A percentile compares a stretch with the other conserved stretches of the same genome.
Evolutionary conservation across 441 rosid species (phyloP).

Genomic region (Populus tomentosa): DNA sequence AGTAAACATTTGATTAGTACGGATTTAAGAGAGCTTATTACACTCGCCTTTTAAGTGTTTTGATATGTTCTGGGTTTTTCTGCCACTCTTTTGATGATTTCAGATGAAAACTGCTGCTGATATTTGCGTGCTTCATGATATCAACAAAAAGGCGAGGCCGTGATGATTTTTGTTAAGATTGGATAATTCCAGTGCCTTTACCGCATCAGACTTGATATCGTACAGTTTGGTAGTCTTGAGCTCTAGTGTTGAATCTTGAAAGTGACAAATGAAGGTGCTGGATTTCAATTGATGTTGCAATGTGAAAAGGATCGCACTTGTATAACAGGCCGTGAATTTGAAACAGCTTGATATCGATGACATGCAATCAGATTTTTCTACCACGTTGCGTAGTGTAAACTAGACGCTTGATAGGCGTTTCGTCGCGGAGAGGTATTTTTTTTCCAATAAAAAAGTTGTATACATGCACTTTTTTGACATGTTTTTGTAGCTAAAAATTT

Average conservation of each 20-base stretch:
- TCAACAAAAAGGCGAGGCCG: slow-evolving; percentile 54
- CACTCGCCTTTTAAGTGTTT: not conserved
- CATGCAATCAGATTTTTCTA: not conserved
- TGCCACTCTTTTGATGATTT: slow-evolving; percentile 15
- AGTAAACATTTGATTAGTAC: not conserved
- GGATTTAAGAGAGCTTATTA: not conserved
- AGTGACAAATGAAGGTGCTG: not conserved
- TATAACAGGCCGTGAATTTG: not conserved
- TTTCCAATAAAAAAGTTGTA: too few species aligned
- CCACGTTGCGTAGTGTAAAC: slow-evolving; percentile 1
- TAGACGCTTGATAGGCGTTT: not conserved
- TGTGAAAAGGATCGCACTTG: not conserved
- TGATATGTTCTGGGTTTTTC: not conserved
- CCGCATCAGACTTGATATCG: slow-evolving; percentile 2
- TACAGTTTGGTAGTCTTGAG: not conserved
- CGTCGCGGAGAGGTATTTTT: too few species aligned
- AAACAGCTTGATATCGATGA: not conserved
- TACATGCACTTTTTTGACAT: too few species aligned
- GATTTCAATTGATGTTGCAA: not conserved
- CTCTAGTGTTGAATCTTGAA: not conserved
- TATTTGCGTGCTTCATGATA: slow-evolving; percentile 69
- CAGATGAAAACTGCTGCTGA: slow-evolving; percentile 98
- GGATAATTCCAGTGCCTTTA: not conserved
- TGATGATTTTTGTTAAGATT: slow-evolving; percentile 11
- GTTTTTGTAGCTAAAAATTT: too few species aligned